These are phyloP conservation scores for Xerocomus minutiporus DNA, from an alignment of 1,284 basidiomycete genomes.

Conservation along the genomic window DNA sequence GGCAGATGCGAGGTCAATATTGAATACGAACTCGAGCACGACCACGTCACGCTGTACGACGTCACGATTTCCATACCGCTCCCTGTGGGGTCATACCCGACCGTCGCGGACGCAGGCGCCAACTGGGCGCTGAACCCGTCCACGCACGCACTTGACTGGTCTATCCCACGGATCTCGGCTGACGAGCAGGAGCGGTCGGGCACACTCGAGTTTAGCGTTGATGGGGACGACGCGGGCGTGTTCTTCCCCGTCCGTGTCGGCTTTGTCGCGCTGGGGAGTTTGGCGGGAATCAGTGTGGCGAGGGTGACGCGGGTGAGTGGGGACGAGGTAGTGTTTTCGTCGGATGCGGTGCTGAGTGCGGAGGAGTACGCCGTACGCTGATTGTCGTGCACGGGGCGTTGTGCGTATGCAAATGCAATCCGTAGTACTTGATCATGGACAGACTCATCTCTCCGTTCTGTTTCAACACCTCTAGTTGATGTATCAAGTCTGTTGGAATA, in stretches of 20 bases:
- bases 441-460: not conserved
- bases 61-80: conserved; percentile 89
- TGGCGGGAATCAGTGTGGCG: conserved; percentile 67
- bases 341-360: conserved; percentile 68
- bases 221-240: conserved; percentile 75
- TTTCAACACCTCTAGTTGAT: too few relatives aligned
- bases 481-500: too few relatives aligned
- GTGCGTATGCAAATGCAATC: not conserved
- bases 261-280: conserved; percentile 76
- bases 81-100: conserved; percentile 82
- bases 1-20: conserved; percentile 92
- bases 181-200: conserved; percentile 64
- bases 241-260: conserved; percentile 92
- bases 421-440: not conserved
- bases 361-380: conserved; percentile 67
- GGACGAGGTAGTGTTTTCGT: conserved; percentile 65
- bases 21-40: conserved; percentile 94
- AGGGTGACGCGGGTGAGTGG: conserved; percentile 57
- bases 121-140: conserved; percentile 80
- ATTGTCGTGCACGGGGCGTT: not conserved
- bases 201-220: conserved; percentile 83
- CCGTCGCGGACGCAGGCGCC: conserved; percentile 66
- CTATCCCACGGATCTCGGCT: conserved; percentile 57
- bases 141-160: conserved; percentile 82
- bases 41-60: conserved; percentile 75